A percentile compares a stretch with the other conserved stretches of the same genome.
Evolutionary conservation across 192 early-diverging fungal genomes (phyloP).

Genomic region (Backusella liffmaniae): DNA sequence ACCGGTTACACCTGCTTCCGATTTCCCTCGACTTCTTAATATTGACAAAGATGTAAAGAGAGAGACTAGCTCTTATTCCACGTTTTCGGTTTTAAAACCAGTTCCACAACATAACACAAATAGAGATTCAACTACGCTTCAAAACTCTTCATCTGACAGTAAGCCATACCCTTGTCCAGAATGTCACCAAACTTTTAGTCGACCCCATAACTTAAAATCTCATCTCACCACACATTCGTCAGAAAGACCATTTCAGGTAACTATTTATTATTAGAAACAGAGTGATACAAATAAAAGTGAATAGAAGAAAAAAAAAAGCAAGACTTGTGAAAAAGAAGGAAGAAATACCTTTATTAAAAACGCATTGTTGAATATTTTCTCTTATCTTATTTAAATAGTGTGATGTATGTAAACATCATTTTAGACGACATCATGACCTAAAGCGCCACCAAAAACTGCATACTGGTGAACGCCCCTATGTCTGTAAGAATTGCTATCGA

Average conservation of each 20-base stretch:
- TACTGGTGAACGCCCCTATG: conserved; percentile 74
- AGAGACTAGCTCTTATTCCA: conserved; percentile 5
- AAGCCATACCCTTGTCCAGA: conserved; percentile 22
- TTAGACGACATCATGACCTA: conserved; percentile 81
- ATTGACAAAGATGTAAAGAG: conserved; percentile 9
- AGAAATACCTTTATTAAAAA: background rate
- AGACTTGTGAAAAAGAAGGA: background rate
- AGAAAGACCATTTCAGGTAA: conserved; percentile 32
- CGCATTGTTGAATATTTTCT: background rate
- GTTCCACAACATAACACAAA: background rate
- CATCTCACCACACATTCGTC: conserved; percentile 32
- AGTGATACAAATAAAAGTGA: background rate
- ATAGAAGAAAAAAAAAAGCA: background rate
- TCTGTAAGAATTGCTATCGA: conserved; percentile 72
- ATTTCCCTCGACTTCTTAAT: conserved; percentile 10
- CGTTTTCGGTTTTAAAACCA: conserved; percentile 15
- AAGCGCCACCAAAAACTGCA: conserved; percentile 85
- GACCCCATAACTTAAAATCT: conserved; percentile 35
- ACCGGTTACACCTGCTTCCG: conserved; percentile 19
- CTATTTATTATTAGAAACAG: conserved; percentile 5
- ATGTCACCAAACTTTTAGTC: conserved; percentile 34
- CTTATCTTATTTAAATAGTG: conserved; percentile 25
- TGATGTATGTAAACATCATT: conserved; percentile 31
- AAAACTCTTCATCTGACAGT: background rate
- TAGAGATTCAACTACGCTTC: background rate